Evolutionary conservation across 148 eudicot genomes (phyloP).

Genomic region (Camellia lanceoleosa): DNA sequence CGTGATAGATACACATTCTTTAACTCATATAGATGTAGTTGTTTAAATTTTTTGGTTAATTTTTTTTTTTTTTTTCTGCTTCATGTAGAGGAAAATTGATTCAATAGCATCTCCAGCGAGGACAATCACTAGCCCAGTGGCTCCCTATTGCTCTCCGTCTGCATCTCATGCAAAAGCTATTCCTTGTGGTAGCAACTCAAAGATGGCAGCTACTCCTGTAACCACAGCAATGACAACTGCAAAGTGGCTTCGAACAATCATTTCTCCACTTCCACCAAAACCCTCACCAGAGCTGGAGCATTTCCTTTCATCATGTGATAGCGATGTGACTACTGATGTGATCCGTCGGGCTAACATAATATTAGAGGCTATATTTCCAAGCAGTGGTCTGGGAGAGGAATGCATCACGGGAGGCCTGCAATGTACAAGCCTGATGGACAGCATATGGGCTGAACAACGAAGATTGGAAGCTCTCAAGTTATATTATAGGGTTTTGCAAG

Average conservation of each 20-base stretch:
- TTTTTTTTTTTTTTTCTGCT: neutral
- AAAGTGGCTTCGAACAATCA: slow-evolving; percentile 81
- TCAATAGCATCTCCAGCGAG: slow-evolving; percentile 73
- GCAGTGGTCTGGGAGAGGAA: slow-evolving; percentile 63
- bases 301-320: slow-evolving; percentile 69
- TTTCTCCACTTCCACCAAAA: slow-evolving; percentile 77
- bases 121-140: slow-evolving; percentile 68
- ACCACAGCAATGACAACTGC: slow-evolving; percentile 99
- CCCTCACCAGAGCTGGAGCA: slow-evolving; percentile 75
- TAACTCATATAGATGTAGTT: neutral
- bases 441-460: slow-evolving; percentile 93
- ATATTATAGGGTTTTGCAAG: slow-evolving; percentile 83
- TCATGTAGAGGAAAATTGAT: slow-evolving; percentile 62
- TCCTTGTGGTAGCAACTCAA: slow-evolving; percentile 31
- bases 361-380: slow-evolving; percentile 94
- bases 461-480: slow-evolving; percentile 77
- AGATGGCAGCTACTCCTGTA: slow-evolving; percentile 75
- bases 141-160: slow-evolving; percentile 71
- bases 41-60: slow-evolving; percentile 1
- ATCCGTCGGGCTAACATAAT: slow-evolving; percentile 77
- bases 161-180: slow-evolving; percentile 34
- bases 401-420: slow-evolving; percentile 52
- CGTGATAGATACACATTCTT: neutral
- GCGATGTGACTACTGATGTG: slow-evolving; percentile 62
- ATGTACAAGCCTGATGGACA: slow-evolving; percentile 77